Evolutionary conservation across 2,329 filamentous ascomycete species (phyloP), one percentile per base, ranked within the genome.

Genomic region (Fusarium globosum): DNA sequence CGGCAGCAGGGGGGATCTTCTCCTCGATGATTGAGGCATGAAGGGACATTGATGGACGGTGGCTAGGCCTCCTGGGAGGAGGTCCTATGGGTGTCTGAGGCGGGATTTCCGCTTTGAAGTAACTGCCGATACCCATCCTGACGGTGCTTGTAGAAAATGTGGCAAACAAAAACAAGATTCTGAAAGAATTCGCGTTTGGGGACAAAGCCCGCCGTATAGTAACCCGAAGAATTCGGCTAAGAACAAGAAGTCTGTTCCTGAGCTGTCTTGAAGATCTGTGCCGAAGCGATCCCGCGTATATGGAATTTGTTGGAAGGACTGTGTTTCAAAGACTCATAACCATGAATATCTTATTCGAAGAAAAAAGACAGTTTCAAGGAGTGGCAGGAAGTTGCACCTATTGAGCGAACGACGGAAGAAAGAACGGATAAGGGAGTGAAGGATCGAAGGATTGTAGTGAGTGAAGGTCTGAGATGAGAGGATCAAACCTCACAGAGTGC

Each of bases 41-140:
- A 69, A 78, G 56, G 64, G 78, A 68, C 69, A 72, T 36, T 56
- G 76, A 55, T 68, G 72, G 65, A 20, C 76, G 71, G 45, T 72
- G 61, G 59, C 74, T 68, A 33, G 57, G 61, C 42, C 71, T 71
- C 53, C 65, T 74, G 36, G 70, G 60, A 61, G 58, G 56, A 60
- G 69, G 70, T 26, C 65, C 71, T 26, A 62, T 65, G 5, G 72
- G 68, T 38, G 56, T 42, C 65, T 76, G 69, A 36, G 64, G 69
- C 18, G 65, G 61, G 21, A 69, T 69, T 28, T 71, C 84, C 49
- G 87, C 83, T 83, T 89, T 91, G 85, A 92, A 91, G 77, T 92
- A 92, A 78, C 81, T 88, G 56, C 84, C 86, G 69, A 92, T 77
- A 68, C 90, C 90, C 91, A 92, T 92, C 48, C 65, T 81, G 77